These are phyloP conservation scores for Xylaria hypoxylon DNA, from an alignment of 2,329 filamentous ascomycete genomes.

Conservation along the genomic window DNA sequence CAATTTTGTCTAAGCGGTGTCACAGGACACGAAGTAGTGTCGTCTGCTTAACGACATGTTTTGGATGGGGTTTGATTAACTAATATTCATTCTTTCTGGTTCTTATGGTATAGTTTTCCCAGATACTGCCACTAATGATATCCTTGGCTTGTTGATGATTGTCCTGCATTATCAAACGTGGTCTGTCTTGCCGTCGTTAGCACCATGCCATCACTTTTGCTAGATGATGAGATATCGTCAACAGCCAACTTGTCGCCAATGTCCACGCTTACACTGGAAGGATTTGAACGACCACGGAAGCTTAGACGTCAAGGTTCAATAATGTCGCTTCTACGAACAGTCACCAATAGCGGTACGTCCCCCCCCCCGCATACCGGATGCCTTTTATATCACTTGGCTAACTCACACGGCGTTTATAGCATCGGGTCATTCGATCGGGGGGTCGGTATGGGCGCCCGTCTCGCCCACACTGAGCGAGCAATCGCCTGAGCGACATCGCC, in stretches of 20 bases:
- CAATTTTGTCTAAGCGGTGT: conserved; percentile 21
- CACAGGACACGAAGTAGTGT: conserved; percentile 9
- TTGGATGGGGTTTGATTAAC: conserved; percentile 29
- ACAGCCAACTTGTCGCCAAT: conserved; percentile 42
- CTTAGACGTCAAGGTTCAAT: conserved; percentile 57
- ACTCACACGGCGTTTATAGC: conserved; percentile 39
- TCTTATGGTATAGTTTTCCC: conserved; percentile 27
- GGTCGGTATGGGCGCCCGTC: conserved; percentile 42
- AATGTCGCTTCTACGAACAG: conserved; percentile 56
- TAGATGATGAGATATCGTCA: conserved; percentile 40
- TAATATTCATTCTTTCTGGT: conserved; percentile 24
- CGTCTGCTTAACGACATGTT: conserved; percentile 27
- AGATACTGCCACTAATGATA: conserved; percentile 1
- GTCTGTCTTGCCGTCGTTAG: conserved; percentile 37
- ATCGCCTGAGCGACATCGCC: conserved; percentile 40
- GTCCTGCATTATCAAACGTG: conserved; percentile 45
- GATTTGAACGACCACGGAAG: conserved; percentile 51
- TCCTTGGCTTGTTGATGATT: conserved; percentile 11
- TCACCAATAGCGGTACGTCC: conserved; percentile 55
- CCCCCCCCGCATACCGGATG: background rate
- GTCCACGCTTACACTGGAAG: conserved; percentile 45
- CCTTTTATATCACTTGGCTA: background rate
- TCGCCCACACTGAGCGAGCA: conserved; percentile 42
- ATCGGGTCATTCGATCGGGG: conserved; percentile 43
- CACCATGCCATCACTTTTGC: conserved; percentile 39